Percentiles rank a stretch among this genome's conserved stretches.
Conservation (phyloP, 164 flowering plant species). For the Paratinospora sagittata region DNA sequence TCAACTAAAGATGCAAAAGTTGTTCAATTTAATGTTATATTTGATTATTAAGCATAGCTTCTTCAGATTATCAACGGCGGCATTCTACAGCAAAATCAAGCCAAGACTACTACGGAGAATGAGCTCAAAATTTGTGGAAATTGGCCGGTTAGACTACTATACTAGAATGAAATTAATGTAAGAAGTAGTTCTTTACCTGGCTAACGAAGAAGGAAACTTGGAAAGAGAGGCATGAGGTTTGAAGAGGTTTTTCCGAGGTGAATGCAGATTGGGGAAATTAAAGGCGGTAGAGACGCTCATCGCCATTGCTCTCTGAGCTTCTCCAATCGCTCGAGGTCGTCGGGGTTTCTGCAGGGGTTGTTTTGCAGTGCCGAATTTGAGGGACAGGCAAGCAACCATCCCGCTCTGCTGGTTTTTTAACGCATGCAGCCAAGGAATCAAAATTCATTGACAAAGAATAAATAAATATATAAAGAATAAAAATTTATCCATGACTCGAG, state of each 20-base stretch:
- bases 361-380: no score
- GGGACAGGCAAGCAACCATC: no score
- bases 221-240: constrained; percentile 12
- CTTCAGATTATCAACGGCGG: background rate
- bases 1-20: background rate
- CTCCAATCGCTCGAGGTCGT: no score
- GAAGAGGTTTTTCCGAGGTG: constrained; percentile 13
- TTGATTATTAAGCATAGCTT: background rate
- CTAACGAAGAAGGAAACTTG: constrained; percentile 17
- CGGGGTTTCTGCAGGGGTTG: no score
- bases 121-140: background rate
- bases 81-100: background rate
- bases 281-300: constrained; percentile 35
- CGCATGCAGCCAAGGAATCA: no score
- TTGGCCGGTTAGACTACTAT: background rate
- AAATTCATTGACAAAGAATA: no score
- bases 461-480: no score
- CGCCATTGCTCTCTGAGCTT: constrained; percentile 30
- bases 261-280: constrained; percentile 25
- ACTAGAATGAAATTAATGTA: background rate
- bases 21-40: background rate
- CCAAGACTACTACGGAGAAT: background rate
- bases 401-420: no score
- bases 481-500: no score
- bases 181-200: constrained; percentile 35